A percentile compares a stretch with the other conserved stretches of the same genome.
Evolutionary conservation across 2,329 filamentous ascomycete genomes (phyloP).

Genomic region (Colletotrichum chlorophyti): DNA sequence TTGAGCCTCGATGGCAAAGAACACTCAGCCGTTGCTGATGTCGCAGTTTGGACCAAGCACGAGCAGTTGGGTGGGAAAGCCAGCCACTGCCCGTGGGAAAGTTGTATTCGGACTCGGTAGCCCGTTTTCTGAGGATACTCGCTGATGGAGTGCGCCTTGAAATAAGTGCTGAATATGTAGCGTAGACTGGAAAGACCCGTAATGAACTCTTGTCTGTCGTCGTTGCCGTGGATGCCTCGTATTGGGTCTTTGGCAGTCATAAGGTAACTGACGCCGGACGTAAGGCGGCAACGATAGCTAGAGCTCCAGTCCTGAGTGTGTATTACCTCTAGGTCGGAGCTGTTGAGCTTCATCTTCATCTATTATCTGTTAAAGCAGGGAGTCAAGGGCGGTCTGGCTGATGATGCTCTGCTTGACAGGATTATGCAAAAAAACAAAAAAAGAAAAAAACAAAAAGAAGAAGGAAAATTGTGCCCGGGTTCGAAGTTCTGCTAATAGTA

Average conservation of each 20-base stretch:
- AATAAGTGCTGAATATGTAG: constrained; percentile 36
- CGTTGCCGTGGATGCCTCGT: no score
- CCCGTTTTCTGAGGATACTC: constrained; percentile 38
- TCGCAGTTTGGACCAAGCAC: constrained; percentile 48
- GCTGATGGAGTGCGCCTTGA: constrained; percentile 44
- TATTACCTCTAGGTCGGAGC: constrained; percentile 34
- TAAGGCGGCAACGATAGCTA: constrained; percentile 34
- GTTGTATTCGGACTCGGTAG: constrained; percentile 36
- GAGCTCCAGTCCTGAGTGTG: constrained; percentile 31
- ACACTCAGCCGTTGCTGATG: constrained; percentile 45
- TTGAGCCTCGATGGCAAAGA: constrained; percentile 52
- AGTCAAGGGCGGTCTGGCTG: constrained; percentile 47
- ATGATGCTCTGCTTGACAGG: constrained; percentile 46
- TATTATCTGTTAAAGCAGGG: constrained; percentile 46
- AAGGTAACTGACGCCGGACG: constrained; percentile 33
- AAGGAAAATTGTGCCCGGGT: no score
- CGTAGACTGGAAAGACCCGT: no score
- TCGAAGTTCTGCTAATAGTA: constrained; percentile 46
- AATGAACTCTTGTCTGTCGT: constrained; percentile 35
- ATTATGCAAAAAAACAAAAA: constrained; percentile 58
- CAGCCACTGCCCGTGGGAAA: constrained; percentile 37
- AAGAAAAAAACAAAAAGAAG: no score
- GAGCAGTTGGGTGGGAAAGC: constrained; percentile 39
- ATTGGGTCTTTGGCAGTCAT: constrained; percentile 31
- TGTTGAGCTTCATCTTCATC: constrained; percentile 45